Base-by-base conservation (phyloP, 2,329 filamentous ascomycete species). In the Cryphonectria japonica region DNA sequence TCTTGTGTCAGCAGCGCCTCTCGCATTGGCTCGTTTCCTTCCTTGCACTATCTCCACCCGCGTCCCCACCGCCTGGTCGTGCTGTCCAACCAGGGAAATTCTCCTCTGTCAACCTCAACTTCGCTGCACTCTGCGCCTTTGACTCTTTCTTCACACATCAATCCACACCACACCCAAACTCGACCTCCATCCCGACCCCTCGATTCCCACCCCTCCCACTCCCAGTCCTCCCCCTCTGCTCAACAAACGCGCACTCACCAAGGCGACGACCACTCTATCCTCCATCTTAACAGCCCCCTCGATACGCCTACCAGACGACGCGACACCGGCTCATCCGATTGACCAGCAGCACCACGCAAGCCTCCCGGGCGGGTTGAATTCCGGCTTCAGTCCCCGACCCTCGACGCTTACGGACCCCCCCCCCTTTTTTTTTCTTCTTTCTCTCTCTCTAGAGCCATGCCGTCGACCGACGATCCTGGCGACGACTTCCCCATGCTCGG, bases 81-180 rank as follows among this genome's bases (percentile, higher is more conserved):
- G 59, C 52, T 62, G 60, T 70, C 68, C 71, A 70, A 66, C 71
- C 68, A 69, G 67, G 60, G 71, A 72, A 72, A 72, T 72, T 72
- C 71, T 72, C 71, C 65, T 70, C 65, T 61, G 68, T 29, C 66
- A 41, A 62, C 67, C 39, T 67, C 63, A 43, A 46, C 67, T 62
- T 63, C 68, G 65, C 71, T 66, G 46, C 60, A 65, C 59, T 68
- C 66, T 68, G 70, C 68, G 46, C 54, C 68, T 72, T 66, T 66
- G 68, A 68, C 65, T 68, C 68, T 70, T 72, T 50, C 46, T 50
- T n/a, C 46, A 50, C n/a, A n/a, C 19, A n/a, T 50, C 46, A 50
- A 50, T 50, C 46, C 67, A 43, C 70, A 60, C 29, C 9, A 37
- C 34, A 41, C 14, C 43, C 52, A 70, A 59, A 3, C 43, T 60